A percentile compares a stretch with the other conserved stretches of the same genome.
These are phyloP conservation scores for Areca catechu DNA, from an alignment of 176 grass and related monocot species.

Conservation along the genomic window DNA sequence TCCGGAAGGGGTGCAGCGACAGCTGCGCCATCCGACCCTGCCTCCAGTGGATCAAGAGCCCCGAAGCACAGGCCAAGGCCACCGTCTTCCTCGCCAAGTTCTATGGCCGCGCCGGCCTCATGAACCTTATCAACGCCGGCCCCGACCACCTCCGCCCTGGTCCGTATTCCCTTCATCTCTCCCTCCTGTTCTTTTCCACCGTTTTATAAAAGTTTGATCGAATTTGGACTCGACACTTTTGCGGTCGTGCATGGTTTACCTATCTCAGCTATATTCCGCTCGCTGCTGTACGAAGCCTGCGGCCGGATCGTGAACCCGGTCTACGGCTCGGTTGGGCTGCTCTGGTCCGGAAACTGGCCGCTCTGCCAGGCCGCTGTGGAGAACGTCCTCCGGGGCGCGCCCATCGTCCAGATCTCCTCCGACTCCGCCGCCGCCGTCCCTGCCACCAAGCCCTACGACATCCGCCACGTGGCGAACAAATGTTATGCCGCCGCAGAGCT, in stretches of 20 bases:
- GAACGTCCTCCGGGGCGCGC: conserved; percentile 20
- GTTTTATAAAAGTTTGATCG: too few species aligned
- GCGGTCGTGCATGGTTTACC: not conserved
- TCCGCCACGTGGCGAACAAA: conserved; percentile 28
- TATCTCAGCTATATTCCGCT: conserved; percentile 30
- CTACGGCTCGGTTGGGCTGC: conserved; percentile 31
- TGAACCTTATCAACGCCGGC: conserved; percentile 28
- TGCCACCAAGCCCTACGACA: conserved; percentile 23
- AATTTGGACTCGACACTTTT: too few species aligned
- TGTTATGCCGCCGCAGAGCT: not conserved
- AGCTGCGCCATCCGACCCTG: conserved; percentile 25
- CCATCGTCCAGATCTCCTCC: conserved; percentile 10
- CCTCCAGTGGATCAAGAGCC: conserved; percentile 33
- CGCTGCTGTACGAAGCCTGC: conserved; percentile 30
- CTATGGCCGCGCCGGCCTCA: conserved; percentile 32
- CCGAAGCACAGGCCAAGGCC: conserved; percentile 30
- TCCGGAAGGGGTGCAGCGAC: conserved; percentile 29
- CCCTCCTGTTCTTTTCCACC: too few species aligned
- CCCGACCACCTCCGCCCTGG: conserved; percentile 24
- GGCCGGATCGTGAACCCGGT: conserved; percentile 27
- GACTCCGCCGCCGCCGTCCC: conserved; percentile 11
- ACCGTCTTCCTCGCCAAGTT: conserved; percentile 45
- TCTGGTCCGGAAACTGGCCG: conserved; percentile 33
- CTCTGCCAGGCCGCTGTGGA: conserved; percentile 30
- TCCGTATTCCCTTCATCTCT: conserved; percentile 7